Percentiles rank a stretch among this genome's conserved stretches.
Conservation (phyloP, 805 yeast genomes). For the Maudiozyma saulgeensis region DNA sequence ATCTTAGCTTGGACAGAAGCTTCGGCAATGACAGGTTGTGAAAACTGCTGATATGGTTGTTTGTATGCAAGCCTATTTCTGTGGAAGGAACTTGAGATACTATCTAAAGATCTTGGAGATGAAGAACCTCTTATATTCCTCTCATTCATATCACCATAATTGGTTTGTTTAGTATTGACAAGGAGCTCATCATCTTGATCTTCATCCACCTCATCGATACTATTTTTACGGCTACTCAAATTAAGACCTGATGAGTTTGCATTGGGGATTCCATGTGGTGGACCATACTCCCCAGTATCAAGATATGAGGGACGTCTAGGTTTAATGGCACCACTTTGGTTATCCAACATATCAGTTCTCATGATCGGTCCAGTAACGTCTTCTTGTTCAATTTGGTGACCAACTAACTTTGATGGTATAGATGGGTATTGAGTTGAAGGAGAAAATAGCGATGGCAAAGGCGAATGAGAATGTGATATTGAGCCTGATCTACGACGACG, state of each 20-base stretch:
- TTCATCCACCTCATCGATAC: conserved; percentile 3
- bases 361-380: conserved; percentile 5
- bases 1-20: conserved; percentile 28
- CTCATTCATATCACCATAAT: not conserved
- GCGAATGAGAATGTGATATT: conserved; percentile 28
- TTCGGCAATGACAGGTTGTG: conserved; percentile 26
- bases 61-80: conserved; percentile 19
- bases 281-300: conserved; percentile 1
- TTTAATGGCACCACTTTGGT: not conserved
- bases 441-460: conserved; percentile 24
- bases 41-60: conserved; percentile 19
- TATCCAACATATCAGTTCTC: conserved; percentile 12
- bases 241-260: not conserved
- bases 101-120: conserved; percentile 24
- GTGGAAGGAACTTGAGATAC: conserved; percentile 20
- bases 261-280: not conserved
- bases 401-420: conserved; percentile 25
- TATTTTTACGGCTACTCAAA: conserved; percentile 4
- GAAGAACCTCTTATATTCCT: conserved; percentile 7
- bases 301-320: conserved; percentile 1
- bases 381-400: not conserved
- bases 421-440: conserved; percentile 22
- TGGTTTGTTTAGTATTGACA: conserved; percentile 1
- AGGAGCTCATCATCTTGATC: conserved; percentile 18
- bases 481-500: conserved; percentile 14